Base-by-base conservation (phyloP, 352 stramenopile genomes). In the Lagenidium sp. region DNA sequence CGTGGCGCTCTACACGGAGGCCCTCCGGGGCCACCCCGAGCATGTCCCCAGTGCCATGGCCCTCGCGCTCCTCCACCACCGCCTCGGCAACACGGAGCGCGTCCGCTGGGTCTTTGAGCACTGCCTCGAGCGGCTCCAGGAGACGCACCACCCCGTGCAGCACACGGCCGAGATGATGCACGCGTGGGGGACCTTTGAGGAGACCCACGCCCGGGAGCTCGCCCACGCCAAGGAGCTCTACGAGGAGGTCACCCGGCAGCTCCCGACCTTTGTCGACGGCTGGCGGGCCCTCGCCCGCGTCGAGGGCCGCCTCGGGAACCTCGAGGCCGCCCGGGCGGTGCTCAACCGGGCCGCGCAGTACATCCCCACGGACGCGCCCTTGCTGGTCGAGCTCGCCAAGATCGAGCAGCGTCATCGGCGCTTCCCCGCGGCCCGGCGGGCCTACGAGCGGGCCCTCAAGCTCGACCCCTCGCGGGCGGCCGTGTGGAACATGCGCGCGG, bases 1-100 rank as follows among this genome's bases (percentile, higher is more conserved):
- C 4, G 53, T 80, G 24, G 52, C 55, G 4, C 54, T 94, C 22
- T 94, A 91, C 44, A 37, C 60, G 10, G 66, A 84, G 21, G 72
- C 68, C 25, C 48, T 94, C 44, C 68, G 68, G 16, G 52, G 54
- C 36, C 54, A 74, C 29, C 76, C 78, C 6, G 77, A 87, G 32
- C 75, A 87, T 44, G 59, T 89, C 20, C 75, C 81, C 2, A 90
- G 64, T 41, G 65, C 85, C 59, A 91, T 87, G 78, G 76, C 76
- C 22, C 55, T 88, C 39, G 76, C 79, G 6, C 48, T 84, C 18
- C 58, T 91, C 22, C 66, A 82, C 41, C 65, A 79, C 55, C 72
- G 65, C 28, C 56, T 60, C 34, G 61, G 60, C 20, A 56, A 74
- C 20, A 48, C 76, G 36, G 56, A 68, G 15, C 56, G 68, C 25